A percentile compares a stretch with the other conserved stretches of the same genome.
Conservation (phyloP, 257 asterid species). For the Capsicum chinense region DNA sequence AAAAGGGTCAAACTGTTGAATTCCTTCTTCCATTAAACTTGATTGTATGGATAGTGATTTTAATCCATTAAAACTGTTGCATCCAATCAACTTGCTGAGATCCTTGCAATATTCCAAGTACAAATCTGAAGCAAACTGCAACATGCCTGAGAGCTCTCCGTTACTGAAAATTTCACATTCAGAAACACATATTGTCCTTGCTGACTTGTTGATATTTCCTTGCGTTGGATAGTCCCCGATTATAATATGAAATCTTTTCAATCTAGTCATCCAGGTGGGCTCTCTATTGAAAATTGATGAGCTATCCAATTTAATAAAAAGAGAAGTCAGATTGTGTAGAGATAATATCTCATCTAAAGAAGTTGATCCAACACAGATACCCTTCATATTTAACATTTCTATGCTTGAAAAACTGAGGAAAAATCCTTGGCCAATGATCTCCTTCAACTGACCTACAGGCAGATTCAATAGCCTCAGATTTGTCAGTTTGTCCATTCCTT, state of each 20-base stretch:
- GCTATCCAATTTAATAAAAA: no score
- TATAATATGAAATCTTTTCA: no score
- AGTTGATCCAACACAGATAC: no score
- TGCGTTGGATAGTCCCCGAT: neutral
- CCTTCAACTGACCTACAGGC: no score
- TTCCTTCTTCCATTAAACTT: slow-evolving; percentile 7
- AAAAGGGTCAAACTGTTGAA: neutral
- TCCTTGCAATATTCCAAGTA: neutral
- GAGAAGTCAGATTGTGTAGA: no score
- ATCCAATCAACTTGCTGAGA: slow-evolving; percentile 24
- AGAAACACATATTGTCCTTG: neutral
- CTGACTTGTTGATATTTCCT: neutral
- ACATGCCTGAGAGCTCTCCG: slow-evolving; percentile 28
- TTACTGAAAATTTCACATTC: slow-evolving; percentile 2
- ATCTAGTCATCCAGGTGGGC: no score
- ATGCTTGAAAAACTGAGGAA: slow-evolving; percentile 27
- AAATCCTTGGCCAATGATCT: no score
- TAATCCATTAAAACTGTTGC: slow-evolving; percentile 30
- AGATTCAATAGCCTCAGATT: neutral
- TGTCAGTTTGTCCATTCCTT: slow-evolving; percentile 32
- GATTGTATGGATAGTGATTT: neutral
- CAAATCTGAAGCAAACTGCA: slow-evolving; percentile 23
- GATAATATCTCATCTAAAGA: no score
- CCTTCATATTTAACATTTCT: slow-evolving; percentile 25
- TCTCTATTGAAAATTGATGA: no score